phyloP scores from a whole-genome alignment of 2,329 filamentous ascomycete genomes.

The Talaromyces sp. region DNA sequence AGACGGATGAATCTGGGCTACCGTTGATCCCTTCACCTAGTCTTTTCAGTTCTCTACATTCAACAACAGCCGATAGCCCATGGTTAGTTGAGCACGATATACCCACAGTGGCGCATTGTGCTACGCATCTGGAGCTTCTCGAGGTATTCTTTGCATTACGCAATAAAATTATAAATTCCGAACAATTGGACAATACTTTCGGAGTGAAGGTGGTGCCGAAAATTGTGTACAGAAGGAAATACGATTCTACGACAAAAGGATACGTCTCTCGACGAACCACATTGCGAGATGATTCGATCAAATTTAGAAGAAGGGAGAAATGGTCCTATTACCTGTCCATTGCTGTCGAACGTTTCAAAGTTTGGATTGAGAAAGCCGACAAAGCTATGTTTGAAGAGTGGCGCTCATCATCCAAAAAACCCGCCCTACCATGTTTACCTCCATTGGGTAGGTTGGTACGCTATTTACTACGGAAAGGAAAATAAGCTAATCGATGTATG shows the following conservation, averaged over 20 bases:
- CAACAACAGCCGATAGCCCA: background rate
- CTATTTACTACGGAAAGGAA: background rate
- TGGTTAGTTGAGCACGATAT: background rate
- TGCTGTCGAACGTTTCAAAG: slow-evolving; percentile 14
- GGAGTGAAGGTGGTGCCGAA: slow-evolving; percentile 5
- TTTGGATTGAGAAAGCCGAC: slow-evolving; percentile 10
- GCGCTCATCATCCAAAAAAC: background rate
- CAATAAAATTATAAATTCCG: slow-evolving; percentile 10
- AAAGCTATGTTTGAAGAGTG: background rate
- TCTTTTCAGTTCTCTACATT: background rate
- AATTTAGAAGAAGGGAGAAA: slow-evolving; percentile 11
- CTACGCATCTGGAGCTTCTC: slow-evolving; percentile 16
- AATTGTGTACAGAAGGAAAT: slow-evolving; percentile 1
- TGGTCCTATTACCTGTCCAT: slow-evolving; percentile 14
- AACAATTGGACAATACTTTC: slow-evolving; percentile 10
- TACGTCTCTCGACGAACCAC: background rate
- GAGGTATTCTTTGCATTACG: slow-evolving; percentile 13
- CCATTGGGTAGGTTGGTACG: slow-evolving; percentile 4
- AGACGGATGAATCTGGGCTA: background rate
- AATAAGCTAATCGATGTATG: slow-evolving; percentile 17
- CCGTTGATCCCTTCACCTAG: background rate
- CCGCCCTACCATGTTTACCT: slow-evolving; percentile 4
- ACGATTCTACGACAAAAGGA: background rate
- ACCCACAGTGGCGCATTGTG: slow-evolving; percentile 12
- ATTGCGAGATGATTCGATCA: slow-evolving; percentile 13